phyloP scores from a whole-genome alignment of 225 moss, liverwort and hornwort genomes.

The Bryum argenteum region DNA sequence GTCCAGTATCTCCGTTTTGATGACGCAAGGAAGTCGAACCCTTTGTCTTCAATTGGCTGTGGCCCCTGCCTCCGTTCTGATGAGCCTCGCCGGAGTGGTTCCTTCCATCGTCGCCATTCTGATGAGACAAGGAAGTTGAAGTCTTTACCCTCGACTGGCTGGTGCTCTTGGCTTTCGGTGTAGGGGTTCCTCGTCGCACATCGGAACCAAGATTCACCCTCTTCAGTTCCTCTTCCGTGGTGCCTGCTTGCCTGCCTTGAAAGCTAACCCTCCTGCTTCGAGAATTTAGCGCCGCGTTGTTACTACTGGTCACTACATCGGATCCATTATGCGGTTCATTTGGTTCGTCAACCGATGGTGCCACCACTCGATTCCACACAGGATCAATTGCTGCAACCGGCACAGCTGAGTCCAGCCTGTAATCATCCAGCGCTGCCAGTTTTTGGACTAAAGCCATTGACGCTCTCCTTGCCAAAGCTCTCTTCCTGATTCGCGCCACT shows the following conservation, averaged over 20 bases:
- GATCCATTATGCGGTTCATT: conserved; percentile 31
- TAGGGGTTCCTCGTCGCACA: conserved; percentile 2
- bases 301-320: conserved; percentile 37
- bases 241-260: conserved; percentile 25
- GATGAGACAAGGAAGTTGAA: conserved; percentile 12
- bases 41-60: conserved; percentile 22
- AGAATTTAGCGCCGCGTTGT: conserved; percentile 30
- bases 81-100: too few relatives aligned
- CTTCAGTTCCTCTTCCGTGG: conserved; percentile 28
- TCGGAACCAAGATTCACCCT: conserved; percentile 24
- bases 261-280: conserved; percentile 44
- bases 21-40: conserved; percentile 14
- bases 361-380: conserved; percentile 31
- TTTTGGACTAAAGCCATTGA: conserved; percentile 21
- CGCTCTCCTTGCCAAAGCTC: conserved; percentile 23
- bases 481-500: conserved; percentile 36
- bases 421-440: conserved; percentile 29
- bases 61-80: conserved; percentile 4
- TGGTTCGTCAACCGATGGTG: conserved; percentile 26
- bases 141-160: conserved; percentile 24
- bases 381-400: conserved; percentile 29
- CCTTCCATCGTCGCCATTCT: conserved; percentile 18
- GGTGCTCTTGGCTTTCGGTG: conserved; percentile 20
- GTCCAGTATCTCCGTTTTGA: conserved; percentile 16
- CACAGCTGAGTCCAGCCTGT: conserved; percentile 22